A percentile compares a stretch with the other conserved stretches of the same genome.
Conservation (phyloP, 345 rosid genomes). For the Lepidium africanum region DNA sequence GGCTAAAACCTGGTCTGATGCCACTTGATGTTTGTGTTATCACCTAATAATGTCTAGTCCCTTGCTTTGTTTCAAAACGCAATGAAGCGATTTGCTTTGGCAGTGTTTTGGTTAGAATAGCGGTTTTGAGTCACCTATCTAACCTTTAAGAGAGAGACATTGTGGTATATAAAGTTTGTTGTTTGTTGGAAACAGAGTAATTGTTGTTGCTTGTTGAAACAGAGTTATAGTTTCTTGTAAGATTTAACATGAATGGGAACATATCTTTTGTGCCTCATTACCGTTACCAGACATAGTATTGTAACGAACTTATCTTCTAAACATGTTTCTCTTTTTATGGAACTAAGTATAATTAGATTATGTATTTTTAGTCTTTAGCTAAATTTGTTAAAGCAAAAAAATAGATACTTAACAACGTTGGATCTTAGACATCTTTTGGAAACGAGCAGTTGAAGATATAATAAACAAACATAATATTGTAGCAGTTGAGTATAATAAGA, state of each 20-base stretch:
- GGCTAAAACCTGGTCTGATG: conserved; percentile 35
- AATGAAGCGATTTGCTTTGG: background rate
- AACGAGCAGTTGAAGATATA: too few relatives aligned
- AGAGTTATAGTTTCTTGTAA: conserved; percentile 12
- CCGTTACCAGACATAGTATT: background rate
- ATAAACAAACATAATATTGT: too few relatives aligned
- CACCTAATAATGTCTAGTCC: background rate
- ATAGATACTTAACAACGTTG: too few relatives aligned
- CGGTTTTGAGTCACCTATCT: conserved; percentile 19
- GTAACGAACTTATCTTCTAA: background rate
- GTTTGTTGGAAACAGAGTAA: conserved; percentile 23
- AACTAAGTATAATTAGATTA: too few relatives aligned
- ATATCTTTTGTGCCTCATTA: background rate
- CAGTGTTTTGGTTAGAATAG: conserved; percentile 18
- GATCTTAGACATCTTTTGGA: too few relatives aligned
- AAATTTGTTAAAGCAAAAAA: too few relatives aligned
- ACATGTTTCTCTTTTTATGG: background rate
- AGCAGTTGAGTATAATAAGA: too few relatives aligned
- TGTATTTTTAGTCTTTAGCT: too few relatives aligned
- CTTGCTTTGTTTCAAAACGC: background rate
- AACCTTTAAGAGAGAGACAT: conserved; percentile 16
- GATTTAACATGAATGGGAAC: background rate
- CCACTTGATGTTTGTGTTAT: background rate
- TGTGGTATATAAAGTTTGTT: conserved; percentile 24
- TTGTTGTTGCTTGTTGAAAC: conserved; percentile 17